Evolutionary conservation across 2,329 filamentous ascomycete genomes (phyloP).

Genomic region (Verticillium zaregamsianum): DNA sequence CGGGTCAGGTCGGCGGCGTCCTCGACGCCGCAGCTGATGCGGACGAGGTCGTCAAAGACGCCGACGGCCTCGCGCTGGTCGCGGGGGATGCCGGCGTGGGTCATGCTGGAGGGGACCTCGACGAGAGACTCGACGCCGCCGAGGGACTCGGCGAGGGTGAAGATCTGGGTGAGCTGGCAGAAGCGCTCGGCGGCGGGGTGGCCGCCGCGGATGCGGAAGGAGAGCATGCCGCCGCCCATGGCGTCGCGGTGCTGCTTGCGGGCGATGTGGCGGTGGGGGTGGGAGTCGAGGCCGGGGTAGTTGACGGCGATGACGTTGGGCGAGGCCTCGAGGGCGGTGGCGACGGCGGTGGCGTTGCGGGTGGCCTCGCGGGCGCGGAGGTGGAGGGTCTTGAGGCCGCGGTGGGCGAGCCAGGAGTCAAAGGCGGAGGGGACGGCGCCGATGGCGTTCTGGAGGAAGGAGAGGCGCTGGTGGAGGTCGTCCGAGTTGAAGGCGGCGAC

Average conservation of each 20-base stretch:
- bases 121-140: slow-evolving; percentile 90
- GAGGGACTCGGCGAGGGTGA: slow-evolving; percentile 87
- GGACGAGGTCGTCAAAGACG: slow-evolving; percentile 90
- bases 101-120: slow-evolving; percentile 94
- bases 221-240: slow-evolving; percentile 95
- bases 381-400: slow-evolving; percentile 94
- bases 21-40: slow-evolving; percentile 91
- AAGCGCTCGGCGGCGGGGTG: slow-evolving; percentile 83
- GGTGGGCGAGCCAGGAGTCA: slow-evolving; percentile 96
- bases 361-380: slow-evolving; percentile 83
- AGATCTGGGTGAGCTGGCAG: slow-evolving; percentile 84
- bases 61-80: slow-evolving; percentile 89
- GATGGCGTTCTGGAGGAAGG: slow-evolving; percentile 95
- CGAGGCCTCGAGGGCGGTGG: slow-evolving; percentile 71
- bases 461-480: slow-evolving; percentile 68
- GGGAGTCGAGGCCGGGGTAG: slow-evolving; percentile 87
- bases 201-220: slow-evolving; percentile 88
- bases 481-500: slow-evolving; percentile 92
- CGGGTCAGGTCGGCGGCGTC: slow-evolving; percentile 78
- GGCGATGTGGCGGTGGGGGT: slow-evolving; percentile 81
- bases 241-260: slow-evolving; percentile 88
- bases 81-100: slow-evolving; percentile 88
- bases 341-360: slow-evolving; percentile 75
- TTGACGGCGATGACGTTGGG: slow-evolving; percentile 85
- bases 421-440: slow-evolving; percentile 93